Base-by-base conservation (phyloP, 768 basidiomycete species). In the Lanmaoa rubissima region DNA sequence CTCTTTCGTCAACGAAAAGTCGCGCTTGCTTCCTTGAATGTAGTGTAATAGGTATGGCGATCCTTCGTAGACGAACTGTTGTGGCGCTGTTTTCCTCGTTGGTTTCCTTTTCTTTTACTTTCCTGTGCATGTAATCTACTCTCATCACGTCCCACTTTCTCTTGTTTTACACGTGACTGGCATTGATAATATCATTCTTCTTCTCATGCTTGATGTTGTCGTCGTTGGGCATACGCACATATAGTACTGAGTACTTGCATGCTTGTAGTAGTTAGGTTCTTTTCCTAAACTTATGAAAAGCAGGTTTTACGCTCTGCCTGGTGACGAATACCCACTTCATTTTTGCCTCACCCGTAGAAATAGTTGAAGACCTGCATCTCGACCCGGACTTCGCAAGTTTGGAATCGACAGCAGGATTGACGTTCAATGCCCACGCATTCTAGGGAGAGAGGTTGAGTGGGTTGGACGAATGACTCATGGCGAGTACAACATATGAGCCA, bases 271-370 rank as follows among this genome's bases (percentile, higher is more conserved):
- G 11, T 10, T 32, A 8, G 32, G 32, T 21, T 31, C n/a, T 16
- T 19, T 36, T 41, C 17, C 41, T 62, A 61, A 53, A 14, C 45
- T 57, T 54, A 59, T 54, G 48, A 50, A 53, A 56, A 31, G 34
- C 41, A 58, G 4, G 43, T 21, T 85, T 75, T 55, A 68, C 78
- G 7, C 63, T 83, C 39, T 82, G 19, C 3, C 14, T 11, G 51
- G 38, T 19, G 17, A 40, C 17, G 7, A 50, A 26, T 5, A 24
- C 17, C 6, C 3, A 21, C 13, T 42, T 24, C n/a, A 40, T 19
- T 5, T 21, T 21, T 42, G 41, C 13, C 21, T 42, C 21, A 8
- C 5, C 13, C 24, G 10, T 34, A 31, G 31, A 5, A 34, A 32
- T 11, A 34, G 5, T 31, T 11, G 32, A 46, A 19, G 45, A 46